Evolutionary conservation across 1,284 basidiomycete species (phyloP), one percentile per base, ranked within the genome.

Genomic region (Puccinia coronata): DNA sequence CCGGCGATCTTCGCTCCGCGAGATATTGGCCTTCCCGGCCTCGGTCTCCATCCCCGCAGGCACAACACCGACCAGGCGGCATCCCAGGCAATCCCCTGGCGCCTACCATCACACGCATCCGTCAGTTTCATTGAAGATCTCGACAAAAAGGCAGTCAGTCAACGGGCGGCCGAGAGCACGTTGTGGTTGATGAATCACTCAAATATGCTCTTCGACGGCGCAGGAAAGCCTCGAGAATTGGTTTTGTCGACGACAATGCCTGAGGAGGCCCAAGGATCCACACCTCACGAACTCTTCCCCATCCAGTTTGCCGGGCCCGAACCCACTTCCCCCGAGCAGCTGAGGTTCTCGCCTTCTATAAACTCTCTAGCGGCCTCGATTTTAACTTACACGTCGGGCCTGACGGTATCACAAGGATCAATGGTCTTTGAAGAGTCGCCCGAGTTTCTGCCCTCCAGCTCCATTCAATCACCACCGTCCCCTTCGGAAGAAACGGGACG

Each of bases 11-110:
- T 76, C n/a, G 41, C 36, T n/a, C 61, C 73, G 23, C 74, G 57
- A 14, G 43, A 76, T 11, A 63, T 76, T 36, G 74, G 74, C 61
- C 43, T 76, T 31, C 74, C 74, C 61, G 74, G 74, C 23, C 49
- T 76, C 34, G 74, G 74, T 12, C 47, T 76, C 14, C 59, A 76
- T 76, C 59, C 74, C 11, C 57, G 57, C 41, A 31, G 74, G 20
- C 11, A 34, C 49, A 53, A 71, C 5, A n/a, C n/a, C n/a, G 43
- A 2, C 28, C 28, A 71, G 31, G 25, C 49, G 25, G 34, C 0
- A 5, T 3, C 47, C 31, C 31, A 28, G 25, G 4, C 47, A 3
- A 47, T n/a, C 28, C 49, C 49, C 14, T 49, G 41, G 43, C 67
- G 36, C 18, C 41, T 23, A 11, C 25, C 67, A 20, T 12, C 28